phyloP scores from a whole-genome alignment of 169 alveolate genomes.

The Plasmodium yoelii region DNA sequence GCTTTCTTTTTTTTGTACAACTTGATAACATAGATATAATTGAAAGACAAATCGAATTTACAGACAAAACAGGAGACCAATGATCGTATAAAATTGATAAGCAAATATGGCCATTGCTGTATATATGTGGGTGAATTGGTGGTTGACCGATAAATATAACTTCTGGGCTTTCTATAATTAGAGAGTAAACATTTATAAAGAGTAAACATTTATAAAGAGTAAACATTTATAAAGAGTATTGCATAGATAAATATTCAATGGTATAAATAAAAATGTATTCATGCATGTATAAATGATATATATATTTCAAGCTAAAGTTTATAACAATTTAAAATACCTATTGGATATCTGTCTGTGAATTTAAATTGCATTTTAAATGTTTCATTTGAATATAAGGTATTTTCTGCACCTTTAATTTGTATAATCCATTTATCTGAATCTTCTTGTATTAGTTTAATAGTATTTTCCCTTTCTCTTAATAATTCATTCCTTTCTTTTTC shows the following conservation, averaged over 20 bases:
- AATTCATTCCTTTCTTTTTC: slow-evolving; percentile 67
- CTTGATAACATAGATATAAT: slow-evolving; percentile 81
- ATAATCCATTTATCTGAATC: slow-evolving; percentile 77
- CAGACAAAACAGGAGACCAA: slow-evolving; percentile 84
- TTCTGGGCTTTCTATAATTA: slow-evolving; percentile 93
- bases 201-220: not conserved
- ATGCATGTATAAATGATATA: not conserved
- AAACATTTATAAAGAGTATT: slow-evolving; percentile 7
- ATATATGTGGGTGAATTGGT: slow-evolving; percentile 96
- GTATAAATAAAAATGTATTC: not conserved
- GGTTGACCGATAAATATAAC: slow-evolving; percentile 90
- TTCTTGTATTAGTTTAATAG: slow-evolving; percentile 58
- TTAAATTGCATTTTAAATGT: slow-evolving; percentile 76
- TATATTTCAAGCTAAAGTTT: no score
- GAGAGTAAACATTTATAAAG: slow-evolving; percentile 14
- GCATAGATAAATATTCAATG: not conserved
- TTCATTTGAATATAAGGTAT: slow-evolving; percentile 76
- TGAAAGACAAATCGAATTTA: slow-evolving; percentile 78
- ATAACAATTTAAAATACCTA: slow-evolving; percentile 49
- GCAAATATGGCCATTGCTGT: slow-evolving; percentile 95
- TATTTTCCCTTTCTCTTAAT: slow-evolving; percentile 54
- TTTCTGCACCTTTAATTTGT: slow-evolving; percentile 80
- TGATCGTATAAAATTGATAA: slow-evolving; percentile 88
- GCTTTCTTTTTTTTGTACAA: slow-evolving; percentile 67
- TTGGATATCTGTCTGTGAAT: slow-evolving; percentile 79